Conservation (phyloP, 2,329 filamentous ascomycete genomes). For the Hypoxylon sp. region DNA sequence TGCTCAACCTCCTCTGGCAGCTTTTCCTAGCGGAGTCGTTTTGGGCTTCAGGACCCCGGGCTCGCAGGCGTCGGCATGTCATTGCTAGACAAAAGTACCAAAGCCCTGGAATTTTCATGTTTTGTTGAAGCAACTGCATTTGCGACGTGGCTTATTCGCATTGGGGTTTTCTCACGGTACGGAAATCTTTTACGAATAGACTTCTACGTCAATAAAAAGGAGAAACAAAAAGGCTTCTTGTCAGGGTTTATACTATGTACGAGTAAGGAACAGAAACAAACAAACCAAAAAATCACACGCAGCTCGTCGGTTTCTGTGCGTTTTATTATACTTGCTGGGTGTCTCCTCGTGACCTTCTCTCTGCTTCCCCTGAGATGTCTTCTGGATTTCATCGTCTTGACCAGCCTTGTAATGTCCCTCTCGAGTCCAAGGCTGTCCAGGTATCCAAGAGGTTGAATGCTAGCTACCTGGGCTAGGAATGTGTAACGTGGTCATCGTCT, state of each 20-base stretch:
- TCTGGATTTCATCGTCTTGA: too few species aligned
- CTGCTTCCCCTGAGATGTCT: background rate
- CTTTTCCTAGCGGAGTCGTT: constrained; percentile 16
- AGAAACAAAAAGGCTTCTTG: constrained; percentile 38
- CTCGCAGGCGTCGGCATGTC: constrained; percentile 23
- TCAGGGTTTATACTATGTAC: constrained; percentile 40
- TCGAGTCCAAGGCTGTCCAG: too few species aligned
- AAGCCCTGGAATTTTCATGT: constrained; percentile 24
- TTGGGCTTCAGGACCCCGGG: constrained; percentile 10
- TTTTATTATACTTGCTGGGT: background rate
- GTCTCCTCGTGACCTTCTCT: background rate
- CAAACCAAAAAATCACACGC: constrained; percentile 28
- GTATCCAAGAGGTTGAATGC: too few species aligned
- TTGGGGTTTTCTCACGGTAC: constrained; percentile 35
- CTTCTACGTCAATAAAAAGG: constrained; percentile 35
- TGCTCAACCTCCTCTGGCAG: constrained; percentile 30
- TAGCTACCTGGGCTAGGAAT: too few species aligned
- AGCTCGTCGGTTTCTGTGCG: constrained; percentile 14
- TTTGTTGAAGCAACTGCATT: constrained; percentile 40
- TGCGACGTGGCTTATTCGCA: constrained; percentile 41
- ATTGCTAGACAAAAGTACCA: constrained; percentile 41
- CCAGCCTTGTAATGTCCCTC: too few species aligned
- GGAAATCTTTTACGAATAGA: constrained; percentile 45
- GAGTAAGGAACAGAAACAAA: constrained; percentile 39
- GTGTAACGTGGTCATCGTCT: too few species aligned